Conservation (phyloP, 2,329 filamentous ascomycete species). For the Neofusicoccum umdonicola region DNA sequence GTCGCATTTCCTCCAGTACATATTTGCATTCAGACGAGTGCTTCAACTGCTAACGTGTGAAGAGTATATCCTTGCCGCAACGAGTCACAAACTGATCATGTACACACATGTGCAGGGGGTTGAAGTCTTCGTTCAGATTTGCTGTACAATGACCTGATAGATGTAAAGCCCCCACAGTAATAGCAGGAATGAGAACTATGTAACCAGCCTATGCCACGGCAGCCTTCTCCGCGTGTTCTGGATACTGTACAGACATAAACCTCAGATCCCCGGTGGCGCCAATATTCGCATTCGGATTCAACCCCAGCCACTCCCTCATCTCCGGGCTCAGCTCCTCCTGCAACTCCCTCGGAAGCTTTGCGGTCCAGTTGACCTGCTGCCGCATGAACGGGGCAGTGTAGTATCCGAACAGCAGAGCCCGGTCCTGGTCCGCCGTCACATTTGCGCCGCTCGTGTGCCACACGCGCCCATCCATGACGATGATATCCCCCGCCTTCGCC, state of each 20-base stretch:
- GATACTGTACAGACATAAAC: conserved; percentile 17
- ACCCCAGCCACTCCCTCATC: conserved; percentile 31
- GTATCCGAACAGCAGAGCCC: conserved; percentile 34
- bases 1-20: no score
- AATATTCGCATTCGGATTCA: conserved; percentile 21
- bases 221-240: not conserved
- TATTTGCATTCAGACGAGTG: no score
- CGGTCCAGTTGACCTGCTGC: conserved; percentile 35
- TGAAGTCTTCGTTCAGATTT: no score
- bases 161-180: no score
- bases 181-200: no score
- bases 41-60: no score
- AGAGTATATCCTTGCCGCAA: no score
- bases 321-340: conserved; percentile 25
- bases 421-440: conserved; percentile 30
- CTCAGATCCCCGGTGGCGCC: conserved; percentile 20
- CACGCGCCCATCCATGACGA: conserved; percentile 34
- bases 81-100: no score
- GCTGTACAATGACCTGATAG: no score
- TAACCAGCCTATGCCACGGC: no score
- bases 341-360: conserved; percentile 28
- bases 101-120: no score
- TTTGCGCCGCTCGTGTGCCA: conserved; percentile 37
- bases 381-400: conserved; percentile 32
- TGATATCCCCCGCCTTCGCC: conserved; percentile 32